These are phyloP conservation scores for Nevesoporus exiguus DNA, from an alignment of 768 basidiomycete species.

Conservation along the genomic window DNA sequence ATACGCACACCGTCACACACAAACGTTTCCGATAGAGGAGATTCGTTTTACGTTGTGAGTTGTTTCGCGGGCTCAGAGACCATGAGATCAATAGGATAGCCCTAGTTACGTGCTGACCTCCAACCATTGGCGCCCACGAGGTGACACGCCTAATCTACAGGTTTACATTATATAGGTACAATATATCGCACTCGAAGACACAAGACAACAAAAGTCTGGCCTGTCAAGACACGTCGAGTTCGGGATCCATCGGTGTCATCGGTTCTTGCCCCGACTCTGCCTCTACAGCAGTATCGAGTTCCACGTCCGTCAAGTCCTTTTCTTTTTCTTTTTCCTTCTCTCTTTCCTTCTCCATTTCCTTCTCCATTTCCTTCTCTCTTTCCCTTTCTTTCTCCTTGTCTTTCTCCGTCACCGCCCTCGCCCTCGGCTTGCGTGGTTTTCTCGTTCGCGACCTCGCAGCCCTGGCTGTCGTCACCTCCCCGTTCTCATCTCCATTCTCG, in stretches of 20 bases:
- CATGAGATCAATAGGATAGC: too few relatives aligned
- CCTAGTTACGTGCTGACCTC: too few relatives aligned
- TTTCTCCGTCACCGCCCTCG: constrained; percentile 18
- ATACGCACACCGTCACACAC: too few relatives aligned
- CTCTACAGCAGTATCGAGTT: constrained; percentile 26
- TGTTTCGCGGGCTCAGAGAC: too few relatives aligned
- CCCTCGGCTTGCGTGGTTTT: constrained; percentile 25
- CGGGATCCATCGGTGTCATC: constrained; percentile 36
- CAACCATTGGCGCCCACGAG: too few relatives aligned
- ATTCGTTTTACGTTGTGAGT: too few relatives aligned
- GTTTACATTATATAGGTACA: neutral
- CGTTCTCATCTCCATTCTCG: constrained; percentile 36
- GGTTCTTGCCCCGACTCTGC: constrained; percentile 34
- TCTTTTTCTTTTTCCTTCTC: constrained; percentile 22
- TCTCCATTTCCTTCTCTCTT: constrained; percentile 21
- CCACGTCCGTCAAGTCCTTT: constrained; percentile 30
- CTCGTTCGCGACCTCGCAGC: constrained; percentile 33
- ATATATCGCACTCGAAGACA: neutral
- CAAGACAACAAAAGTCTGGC: neutral
- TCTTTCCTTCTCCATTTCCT: constrained; percentile 22
- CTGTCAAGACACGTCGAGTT: constrained; percentile 38
- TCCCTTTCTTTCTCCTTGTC: constrained; percentile 29
- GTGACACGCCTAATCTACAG: neutral
- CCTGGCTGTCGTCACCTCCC: constrained; percentile 26
- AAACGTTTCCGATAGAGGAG: too few relatives aligned